Evolutionary conservation across 2,329 filamentous ascomycete genomes (phyloP).

Genomic region (Claviceps sp.): DNA sequence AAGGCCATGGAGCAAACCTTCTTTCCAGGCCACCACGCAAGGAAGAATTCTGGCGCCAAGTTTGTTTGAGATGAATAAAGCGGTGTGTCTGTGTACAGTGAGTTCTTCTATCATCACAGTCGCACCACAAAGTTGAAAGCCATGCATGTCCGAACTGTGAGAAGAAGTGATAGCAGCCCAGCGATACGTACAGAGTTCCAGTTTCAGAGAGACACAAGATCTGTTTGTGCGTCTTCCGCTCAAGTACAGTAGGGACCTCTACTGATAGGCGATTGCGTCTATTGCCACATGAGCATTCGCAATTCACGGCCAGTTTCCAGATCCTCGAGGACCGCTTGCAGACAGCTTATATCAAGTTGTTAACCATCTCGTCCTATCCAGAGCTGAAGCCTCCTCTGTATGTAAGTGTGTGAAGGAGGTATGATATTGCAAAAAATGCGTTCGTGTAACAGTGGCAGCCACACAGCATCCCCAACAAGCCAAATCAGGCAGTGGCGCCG

Average conservation of each 20-base stretch:
- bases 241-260: not conserved
- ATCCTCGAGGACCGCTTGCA: not conserved
- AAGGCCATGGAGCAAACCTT: no score
- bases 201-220: not conserved
- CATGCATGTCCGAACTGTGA: not conserved
- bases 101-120: not conserved
- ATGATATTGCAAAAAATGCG: not conserved
- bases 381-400: not conserved
- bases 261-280: not conserved
- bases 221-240: not conserved
- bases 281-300: not conserved
- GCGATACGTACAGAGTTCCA: not conserved
- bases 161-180: not conserved
- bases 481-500: conserved; percentile 2
- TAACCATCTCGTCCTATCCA: not conserved
- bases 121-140: not conserved
- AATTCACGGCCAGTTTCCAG: not conserved
- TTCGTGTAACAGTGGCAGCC: not conserved
- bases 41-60: not conserved
- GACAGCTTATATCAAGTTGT: not conserved
- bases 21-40: not conserved
- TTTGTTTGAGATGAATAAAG: not conserved
- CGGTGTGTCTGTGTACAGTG: not conserved
- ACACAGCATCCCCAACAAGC: not conserved
- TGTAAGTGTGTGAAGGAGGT: not conserved